A percentile compares a stretch with the other conserved stretches of the same genome.
Evolutionary conservation across 2,329 filamentous ascomycete species (phyloP).

Genomic region (Aspergillus quadrilineatus): DNA sequence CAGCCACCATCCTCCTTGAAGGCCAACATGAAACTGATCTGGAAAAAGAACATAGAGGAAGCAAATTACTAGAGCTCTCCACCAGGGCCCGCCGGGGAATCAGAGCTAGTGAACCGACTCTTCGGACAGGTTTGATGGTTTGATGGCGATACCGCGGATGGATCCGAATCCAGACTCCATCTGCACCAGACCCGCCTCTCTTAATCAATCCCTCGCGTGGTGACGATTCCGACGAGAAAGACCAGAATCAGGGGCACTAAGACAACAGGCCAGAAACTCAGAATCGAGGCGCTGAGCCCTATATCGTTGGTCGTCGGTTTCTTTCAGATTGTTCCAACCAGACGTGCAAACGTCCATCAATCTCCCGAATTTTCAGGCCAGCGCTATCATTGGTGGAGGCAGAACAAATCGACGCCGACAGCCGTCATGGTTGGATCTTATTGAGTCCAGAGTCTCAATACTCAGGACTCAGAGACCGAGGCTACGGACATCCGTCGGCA

Average conservation of each 20-base stretch:
- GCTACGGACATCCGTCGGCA: neutral
- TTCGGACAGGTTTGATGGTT: constrained; percentile 29
- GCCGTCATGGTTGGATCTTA: constrained; percentile 1
- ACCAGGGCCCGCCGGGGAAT: constrained; percentile 18
- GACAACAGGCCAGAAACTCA: neutral
- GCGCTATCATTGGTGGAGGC: constrained; percentile 9
- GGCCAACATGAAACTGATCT: constrained; percentile 11
- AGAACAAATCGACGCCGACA: neutral
- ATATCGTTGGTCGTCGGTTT: neutral
- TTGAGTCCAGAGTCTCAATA: neutral
- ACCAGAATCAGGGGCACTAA: constrained; percentile 16
- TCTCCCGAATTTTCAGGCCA: constrained; percentile 11
- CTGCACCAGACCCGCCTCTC: constrained; percentile 16
- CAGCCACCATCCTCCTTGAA: constrained; percentile 13
- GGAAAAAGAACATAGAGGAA: constrained; percentile 16
- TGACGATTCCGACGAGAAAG: constrained; percentile 4
- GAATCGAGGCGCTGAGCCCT: neutral
- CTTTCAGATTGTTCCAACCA: constrained; percentile 2
- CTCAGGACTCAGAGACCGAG: neutral
- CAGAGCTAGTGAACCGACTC: constrained; percentile 32
- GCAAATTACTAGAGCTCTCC: constrained; percentile 20
- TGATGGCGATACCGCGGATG: constrained; percentile 27
- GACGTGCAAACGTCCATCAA: neutral
- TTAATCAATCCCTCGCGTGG: constrained; percentile 21
- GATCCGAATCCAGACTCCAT: constrained; percentile 26